phyloP scores from a whole-genome alignment of 371 early-diverging fungal genomes.

The Mortierella sp. region DNA sequence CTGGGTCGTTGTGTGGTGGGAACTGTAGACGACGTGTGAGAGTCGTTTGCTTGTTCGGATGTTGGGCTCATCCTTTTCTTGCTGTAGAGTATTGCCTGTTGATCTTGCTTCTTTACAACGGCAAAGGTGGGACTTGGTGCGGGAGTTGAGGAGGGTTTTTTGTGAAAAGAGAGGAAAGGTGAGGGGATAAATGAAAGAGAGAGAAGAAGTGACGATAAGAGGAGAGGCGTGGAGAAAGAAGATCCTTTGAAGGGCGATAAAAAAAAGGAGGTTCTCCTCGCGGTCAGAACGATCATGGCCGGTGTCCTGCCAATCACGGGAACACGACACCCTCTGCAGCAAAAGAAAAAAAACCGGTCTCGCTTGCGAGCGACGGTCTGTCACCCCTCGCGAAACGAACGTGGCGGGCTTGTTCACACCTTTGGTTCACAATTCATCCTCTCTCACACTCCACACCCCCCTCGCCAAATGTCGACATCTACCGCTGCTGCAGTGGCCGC shows the following conservation, averaged over 20 bases:
- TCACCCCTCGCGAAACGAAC: background rate
- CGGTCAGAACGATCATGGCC: background rate
- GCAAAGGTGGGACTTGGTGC: too few species aligned
- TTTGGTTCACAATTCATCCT: too few species aligned
- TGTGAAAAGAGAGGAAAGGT: background rate
- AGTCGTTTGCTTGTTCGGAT: background rate
- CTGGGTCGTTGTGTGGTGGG: conserved; percentile 1
- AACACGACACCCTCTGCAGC: background rate
- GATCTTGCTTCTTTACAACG: background rate
- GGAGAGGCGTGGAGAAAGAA: background rate
- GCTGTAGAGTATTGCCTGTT: background rate
- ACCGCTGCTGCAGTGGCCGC: conserved; percentile 57
- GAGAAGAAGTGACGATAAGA: background rate
- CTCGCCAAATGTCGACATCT: conserved; percentile 40
- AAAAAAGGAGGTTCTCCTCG: background rate
- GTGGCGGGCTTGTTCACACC: background rate
- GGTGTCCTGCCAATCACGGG: background rate
- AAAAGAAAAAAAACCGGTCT: conserved; percentile 8
- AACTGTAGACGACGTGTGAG: background rate
- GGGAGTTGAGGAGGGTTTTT: background rate
- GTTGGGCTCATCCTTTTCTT: conserved; percentile 9
- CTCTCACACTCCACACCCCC: background rate
- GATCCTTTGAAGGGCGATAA: background rate
- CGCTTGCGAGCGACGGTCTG: background rate
- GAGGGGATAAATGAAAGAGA: background rate